phyloP scores from a whole-genome alignment of 305 asterid species.

The Solanum chacoense region DNA sequence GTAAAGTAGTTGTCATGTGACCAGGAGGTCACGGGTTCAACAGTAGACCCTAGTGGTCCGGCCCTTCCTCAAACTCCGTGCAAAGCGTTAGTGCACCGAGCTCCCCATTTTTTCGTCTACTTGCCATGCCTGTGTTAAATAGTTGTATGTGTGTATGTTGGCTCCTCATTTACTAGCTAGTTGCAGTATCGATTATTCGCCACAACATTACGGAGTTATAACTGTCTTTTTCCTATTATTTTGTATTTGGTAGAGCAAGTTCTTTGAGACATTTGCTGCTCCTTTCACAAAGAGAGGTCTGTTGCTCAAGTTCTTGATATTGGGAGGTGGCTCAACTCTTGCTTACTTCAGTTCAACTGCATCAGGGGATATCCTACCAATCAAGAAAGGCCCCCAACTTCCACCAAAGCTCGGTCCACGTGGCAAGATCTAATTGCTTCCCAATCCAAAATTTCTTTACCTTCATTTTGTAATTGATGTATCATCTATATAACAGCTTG shows the following conservation, averaged over 20 bases:
- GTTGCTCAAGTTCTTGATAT: constrained; percentile 86
- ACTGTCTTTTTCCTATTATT: background rate
- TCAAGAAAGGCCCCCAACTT: constrained; percentile 90
- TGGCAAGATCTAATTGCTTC: constrained; percentile 50
- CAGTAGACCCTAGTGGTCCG: background rate
- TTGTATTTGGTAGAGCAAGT: constrained; percentile 60
- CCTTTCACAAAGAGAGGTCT: constrained; percentile 98
- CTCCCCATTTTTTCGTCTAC: background rate
- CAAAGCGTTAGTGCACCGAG: background rate
- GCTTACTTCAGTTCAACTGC: constrained; percentile 84
- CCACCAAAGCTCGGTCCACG: constrained; percentile 83
- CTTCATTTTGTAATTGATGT: constrained; percentile 16
- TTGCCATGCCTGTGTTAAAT: background rate
- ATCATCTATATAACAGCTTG: constrained; percentile 25
- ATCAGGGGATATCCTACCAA: constrained; percentile 76
- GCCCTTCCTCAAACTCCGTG: background rate
- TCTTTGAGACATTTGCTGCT: constrained; percentile 95
- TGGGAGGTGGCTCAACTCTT: constrained; percentile 83
- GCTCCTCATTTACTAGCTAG: background rate
- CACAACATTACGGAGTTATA: background rate
- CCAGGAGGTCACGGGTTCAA: background rate
- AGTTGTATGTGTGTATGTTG: background rate
- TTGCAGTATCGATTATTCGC: background rate
- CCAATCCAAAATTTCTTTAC: background rate
- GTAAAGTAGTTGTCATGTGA: background rate